Conservation (phyloP, 768 basidiomycete genomes). For the Lanmaoa rubissima region DNA sequence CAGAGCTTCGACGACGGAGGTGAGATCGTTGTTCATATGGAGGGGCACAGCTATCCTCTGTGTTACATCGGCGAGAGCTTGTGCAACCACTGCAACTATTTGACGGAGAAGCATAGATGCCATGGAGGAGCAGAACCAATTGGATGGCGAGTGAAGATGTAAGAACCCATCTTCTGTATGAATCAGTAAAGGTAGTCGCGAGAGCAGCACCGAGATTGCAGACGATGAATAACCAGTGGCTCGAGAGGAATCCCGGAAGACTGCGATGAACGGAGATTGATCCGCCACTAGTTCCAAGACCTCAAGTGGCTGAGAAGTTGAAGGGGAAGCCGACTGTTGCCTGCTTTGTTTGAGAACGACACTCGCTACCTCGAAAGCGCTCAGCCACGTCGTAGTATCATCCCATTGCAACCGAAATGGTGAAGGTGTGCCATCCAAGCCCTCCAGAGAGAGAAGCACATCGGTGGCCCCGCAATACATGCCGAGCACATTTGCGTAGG, state of each 20-base stretch:
- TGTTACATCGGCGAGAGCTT: neutral
- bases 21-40: constrained; percentile 9
- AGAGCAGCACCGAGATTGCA: neutral
- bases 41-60: constrained; percentile 10
- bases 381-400: constrained; percentile 16
- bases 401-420: constrained; percentile 20
- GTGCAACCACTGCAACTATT: constrained; percentile 8
- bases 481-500: constrained; percentile 22
- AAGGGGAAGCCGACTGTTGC: neutral
- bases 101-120: constrained; percentile 19
- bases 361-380: constrained; percentile 9
- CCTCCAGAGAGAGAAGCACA: constrained; percentile 19
- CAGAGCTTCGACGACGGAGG: constrained; percentile 18
- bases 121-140: constrained; percentile 12
- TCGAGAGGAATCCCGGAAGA: constrained; percentile 13
- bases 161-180: constrained; percentile 8
- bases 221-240: neutral
- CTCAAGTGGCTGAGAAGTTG: neutral
- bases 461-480: constrained; percentile 22
- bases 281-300: neutral
- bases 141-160: constrained; percentile 14
- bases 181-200: constrained; percentile 10
- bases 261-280: constrained; percentile 13
- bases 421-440: neutral
- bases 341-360: constrained; percentile 3